Base-by-base conservation (phyloP, 2,329 filamentous ascomycete genomes). In the Fusarium sp. region DNA sequence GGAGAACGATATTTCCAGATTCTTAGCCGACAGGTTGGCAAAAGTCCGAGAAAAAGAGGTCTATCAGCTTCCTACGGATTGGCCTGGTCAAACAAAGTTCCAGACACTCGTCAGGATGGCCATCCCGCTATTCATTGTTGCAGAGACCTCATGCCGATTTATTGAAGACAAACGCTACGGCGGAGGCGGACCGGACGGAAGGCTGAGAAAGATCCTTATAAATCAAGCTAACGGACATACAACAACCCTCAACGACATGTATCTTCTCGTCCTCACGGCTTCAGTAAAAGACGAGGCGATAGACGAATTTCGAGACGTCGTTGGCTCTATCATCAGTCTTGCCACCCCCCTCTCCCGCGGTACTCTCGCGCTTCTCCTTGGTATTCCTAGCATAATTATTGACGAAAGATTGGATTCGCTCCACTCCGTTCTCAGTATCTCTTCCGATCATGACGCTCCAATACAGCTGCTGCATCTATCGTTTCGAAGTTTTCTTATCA, bases 1-100 rank as follows among this genome's bases (percentile, higher is more conserved):
- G 4, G 60, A 78, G 56, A 71, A 74, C 4, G 82, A 84, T 51
- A 78, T 83, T 15, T 23, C 30, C 2, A 19, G 40, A 9, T 58
- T 58, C 11, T 2, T 58, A 0, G 25, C 4, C 4, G 6, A 46
- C 17, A 20, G 19, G 6, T 50, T 58, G 2, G 6, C 15, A 10
- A 32, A 30, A 48, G 53, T 15, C 14, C 23, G 33, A 22, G 22
- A 22, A 22, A 22, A 22, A 22, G 22, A 22, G 22, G 22, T 22
- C 22, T 22, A 22, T 22, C 22, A 22, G 22, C 22, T 22, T 22
- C 7, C 15, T 1, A 13, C 2, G 3, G 7, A 2, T 7, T 53
- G 50, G 39, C 50, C 50, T 13, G 30, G 23, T 5, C 7, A 14
- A 2, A 32, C 32, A 7, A 17, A 25, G 2, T 3, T 53, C 13